A percentile compares a stretch with the other conserved stretches of the same genome.
These are phyloP conservation scores for Fagopyrum homotropicum DNA, from an alignment of 148 eudicot species.

Conservation along the genomic window DNA sequence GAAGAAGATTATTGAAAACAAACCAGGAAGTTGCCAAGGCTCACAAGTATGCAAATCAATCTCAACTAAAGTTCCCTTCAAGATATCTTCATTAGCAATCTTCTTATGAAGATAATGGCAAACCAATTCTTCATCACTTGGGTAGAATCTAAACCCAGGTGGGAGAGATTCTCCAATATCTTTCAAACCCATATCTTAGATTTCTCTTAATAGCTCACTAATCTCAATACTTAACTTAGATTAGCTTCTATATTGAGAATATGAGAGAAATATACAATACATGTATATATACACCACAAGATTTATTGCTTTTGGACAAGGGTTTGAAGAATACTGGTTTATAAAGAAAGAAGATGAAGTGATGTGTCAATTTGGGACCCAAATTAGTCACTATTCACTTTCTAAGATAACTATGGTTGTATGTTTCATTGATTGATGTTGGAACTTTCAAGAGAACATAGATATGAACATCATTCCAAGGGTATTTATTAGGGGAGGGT, in stretches of 20 bases:
- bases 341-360: neutral
- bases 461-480: neutral
- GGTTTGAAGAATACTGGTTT: neutral
- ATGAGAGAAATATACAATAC: neutral
- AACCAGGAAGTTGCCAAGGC: conserved; percentile 99
- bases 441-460: neutral
- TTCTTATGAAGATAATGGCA: conserved; percentile 83
- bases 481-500: neutral
- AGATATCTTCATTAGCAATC: conserved; percentile 52
- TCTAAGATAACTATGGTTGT: neutral
- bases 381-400: neutral
- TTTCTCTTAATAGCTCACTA: no score
- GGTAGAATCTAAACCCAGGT: conserved; percentile 92
- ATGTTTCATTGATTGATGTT: neutral
- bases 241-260: neutral
- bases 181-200: conserved; percentile 45
- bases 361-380: neutral
- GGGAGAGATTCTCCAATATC: conserved; percentile 80
- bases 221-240: no score
- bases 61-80: conserved; percentile 68
- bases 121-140: conserved; percentile 87
- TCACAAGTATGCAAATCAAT: conserved; percentile 87
- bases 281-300: neutral
- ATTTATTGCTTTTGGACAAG: neutral
- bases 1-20: neutral